Base-by-base conservation (phyloP, 2,329 filamentous ascomycete species). In the Colletotrichum aenigma region DNA sequence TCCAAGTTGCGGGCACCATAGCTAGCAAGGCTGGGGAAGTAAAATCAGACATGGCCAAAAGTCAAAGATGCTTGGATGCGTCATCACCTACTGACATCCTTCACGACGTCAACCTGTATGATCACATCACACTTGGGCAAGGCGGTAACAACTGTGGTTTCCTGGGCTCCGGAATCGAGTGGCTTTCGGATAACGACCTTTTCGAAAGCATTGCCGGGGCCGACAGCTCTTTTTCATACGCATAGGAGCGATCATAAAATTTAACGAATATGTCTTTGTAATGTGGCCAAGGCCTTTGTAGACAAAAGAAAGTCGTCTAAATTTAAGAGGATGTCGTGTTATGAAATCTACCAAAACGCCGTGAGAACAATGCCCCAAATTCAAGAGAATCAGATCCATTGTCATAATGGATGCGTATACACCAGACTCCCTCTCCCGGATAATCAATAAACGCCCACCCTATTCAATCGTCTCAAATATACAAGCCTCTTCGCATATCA, bases 201-300 rank as follows among this genome's bases (percentile, higher is more conserved):
- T 74, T 74, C 16, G 67, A 28, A 3, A 24, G 9, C 12, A 34
- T 74, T 3, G 34, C 34, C 7, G 34, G 32, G 6, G 43, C 13
- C 2, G 18, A n/a, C 9, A 32, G 16, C 52, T 48, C 58, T 30
- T 70, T 61, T 43, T 21, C 70, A 52, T 71, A 74, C 61, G 24
- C 61, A 58, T 38, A 34, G 12, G 16, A 38, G 36, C 36, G 36
- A 43, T 43, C 16, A 43, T 6, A 6, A 3, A n/a, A 5, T 48
- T 48, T 6, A 48, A 48, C 16, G n/a, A 15, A 7, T 48, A 48
- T 21, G 43, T 52, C 43, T 52, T 52, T 52, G 10, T 52, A 52
- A 52, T 52, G 4, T 48, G n/a, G 43, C n/a, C 10, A 13, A 52
- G 10, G 10, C n/a, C n/a, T 52, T 52, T 13, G 18, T 52, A 7